Evolutionary conservation across 257 asterid species (phyloP).

Genomic region (Solanum phureja): DNA sequence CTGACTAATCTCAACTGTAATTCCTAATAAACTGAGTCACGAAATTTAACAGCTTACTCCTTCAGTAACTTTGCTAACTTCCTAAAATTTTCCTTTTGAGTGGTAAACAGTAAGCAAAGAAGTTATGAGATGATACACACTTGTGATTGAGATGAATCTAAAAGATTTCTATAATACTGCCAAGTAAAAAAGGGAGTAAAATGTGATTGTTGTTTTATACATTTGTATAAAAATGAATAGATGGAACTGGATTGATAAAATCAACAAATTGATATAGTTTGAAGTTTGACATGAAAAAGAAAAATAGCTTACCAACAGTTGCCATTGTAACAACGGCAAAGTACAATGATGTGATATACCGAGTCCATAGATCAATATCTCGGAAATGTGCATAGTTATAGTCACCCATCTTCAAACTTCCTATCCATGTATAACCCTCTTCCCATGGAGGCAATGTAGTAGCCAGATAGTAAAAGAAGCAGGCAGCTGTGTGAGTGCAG

Average conservation of each 20-base stretch:
- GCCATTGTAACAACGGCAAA: conserved; percentile 75
- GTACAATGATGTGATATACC: conserved; percentile 55
- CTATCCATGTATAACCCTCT: conserved; percentile 75
- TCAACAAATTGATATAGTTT: not conserved
- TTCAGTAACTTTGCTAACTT: not conserved
- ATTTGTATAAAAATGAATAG: not conserved
- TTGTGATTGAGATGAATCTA: not conserved
- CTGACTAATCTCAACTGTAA: not conserved
- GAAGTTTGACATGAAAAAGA: not conserved
- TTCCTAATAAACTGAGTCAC: not conserved
- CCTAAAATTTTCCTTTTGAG: not conserved
- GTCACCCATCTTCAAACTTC: conserved; percentile 59
- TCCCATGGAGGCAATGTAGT: conserved; percentile 62
- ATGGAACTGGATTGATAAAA: not conserved
- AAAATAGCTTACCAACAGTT: conserved; percentile 51
- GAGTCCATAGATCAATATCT: conserved; percentile 68
- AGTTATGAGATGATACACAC: not conserved
- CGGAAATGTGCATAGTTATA: conserved; percentile 43
- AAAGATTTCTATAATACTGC: not conserved
- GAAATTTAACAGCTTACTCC: not conserved
- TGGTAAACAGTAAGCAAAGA: not conserved
- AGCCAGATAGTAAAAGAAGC: conserved; percentile 66
- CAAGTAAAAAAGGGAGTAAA: not conserved
- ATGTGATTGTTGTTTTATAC: not conserved
- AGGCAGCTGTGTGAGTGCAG: conserved; percentile 77